Evolutionary conservation across 2,329 filamentous ascomycete species (phyloP), one percentile per base, ranked within the genome.

Genomic region (Colletotrichum karsti): DNA sequence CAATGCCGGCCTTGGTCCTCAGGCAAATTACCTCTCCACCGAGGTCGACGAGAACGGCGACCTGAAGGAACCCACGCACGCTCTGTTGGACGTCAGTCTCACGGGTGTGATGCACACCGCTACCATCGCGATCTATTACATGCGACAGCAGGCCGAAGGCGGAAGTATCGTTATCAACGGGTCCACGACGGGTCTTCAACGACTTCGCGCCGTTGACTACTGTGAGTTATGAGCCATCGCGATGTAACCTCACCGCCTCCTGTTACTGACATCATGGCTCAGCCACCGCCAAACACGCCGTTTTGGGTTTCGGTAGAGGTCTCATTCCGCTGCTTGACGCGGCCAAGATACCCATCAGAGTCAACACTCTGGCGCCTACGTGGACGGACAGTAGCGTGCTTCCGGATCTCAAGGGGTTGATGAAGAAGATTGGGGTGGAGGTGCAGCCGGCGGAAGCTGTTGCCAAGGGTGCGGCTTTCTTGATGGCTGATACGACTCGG

Each of bases 1-100:
- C 59, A 90, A 90, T 70, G 88, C 88, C 0, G 88, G 88, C 15
- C 77, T 90, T 30, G 78, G 77, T 0, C 82, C 83, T 8, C 79
- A 79, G 4, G 79, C 79, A 3, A 75, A 85, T 71, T 88, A 86
- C 69, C 69, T 88, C 3, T 78, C 78, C 4, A 77, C 80, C 3
- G 80, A 81, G n/a, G 75, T 84, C 9, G 84, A 88, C 55, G 81
- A 79, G 20, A 80, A 81, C n/a, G 85, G 85, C 0, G 81, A 87
- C 35, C 78, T 83, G 5, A 74, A 80, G 37, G 82, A 86, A 62
- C 86, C 86, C 3, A 76, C 74, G 15, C 72, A 78, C 5, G 70
- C 74, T 0, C 76, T 80, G 0, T 61, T 88, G n/a, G 83, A 88
- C n/a, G 75, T 88, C 48, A 87, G 84, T 69, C 71, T 87, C 41